Percentiles rank a stretch among this genome's conserved stretches.
Evolutionary conservation across 2,329 filamentous ascomycete species (phyloP).

Genomic region (Cryphonectria carpinicola): DNA sequence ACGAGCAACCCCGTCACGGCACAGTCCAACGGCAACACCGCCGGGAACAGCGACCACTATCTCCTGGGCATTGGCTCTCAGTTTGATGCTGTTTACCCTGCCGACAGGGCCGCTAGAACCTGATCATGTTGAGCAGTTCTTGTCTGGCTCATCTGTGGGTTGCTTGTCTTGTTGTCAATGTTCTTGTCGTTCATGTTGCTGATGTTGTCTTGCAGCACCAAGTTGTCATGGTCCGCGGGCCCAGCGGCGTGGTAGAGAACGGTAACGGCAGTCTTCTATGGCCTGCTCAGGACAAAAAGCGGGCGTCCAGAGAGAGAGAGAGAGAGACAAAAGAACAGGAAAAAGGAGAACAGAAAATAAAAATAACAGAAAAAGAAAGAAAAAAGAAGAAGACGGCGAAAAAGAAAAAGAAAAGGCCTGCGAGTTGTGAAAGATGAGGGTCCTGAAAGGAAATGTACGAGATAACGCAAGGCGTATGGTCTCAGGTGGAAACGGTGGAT

Average conservation of each 20-base stretch:
- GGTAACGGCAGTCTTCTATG: no score
- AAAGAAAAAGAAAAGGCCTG: neutral
- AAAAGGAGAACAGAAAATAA: no score
- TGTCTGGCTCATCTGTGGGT: neutral
- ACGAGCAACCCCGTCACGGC: neutral
- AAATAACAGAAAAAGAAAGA: no score
- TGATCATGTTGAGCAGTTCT: neutral
- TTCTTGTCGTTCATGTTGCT: neutral
- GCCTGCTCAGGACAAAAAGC: no score
- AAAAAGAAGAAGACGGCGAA: no score
- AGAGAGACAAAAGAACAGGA: no score
- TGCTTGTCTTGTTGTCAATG: neutral
- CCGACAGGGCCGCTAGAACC: neutral
- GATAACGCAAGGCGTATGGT: neutral
- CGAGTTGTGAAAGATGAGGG: neutral
- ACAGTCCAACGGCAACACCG: neutral
- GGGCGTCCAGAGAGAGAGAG: no score
- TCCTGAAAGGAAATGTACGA: neutral
- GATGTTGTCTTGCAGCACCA: neutral
- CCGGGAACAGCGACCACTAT: neutral
- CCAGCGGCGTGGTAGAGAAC: no score
- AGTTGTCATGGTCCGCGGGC: neutral
- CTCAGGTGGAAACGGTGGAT: neutral
- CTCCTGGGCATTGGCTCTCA: constrained; percentile 3
- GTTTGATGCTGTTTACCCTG: neutral